These are phyloP conservation scores for Sclerotinia minor DNA, from an alignment of 2,329 filamentous ascomycete species.

Conservation along the genomic window DNA sequence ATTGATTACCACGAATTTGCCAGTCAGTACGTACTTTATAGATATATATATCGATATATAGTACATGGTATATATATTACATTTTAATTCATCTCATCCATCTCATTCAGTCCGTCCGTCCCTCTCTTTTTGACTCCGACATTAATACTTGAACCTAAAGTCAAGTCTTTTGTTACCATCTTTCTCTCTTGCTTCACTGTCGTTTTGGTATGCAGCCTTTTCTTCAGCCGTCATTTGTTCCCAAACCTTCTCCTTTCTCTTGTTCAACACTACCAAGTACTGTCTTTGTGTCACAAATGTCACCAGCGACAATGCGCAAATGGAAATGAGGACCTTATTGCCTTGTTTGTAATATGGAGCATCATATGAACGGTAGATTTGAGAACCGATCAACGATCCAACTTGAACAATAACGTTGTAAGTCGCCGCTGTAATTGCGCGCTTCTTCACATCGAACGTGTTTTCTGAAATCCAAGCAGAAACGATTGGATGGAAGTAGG, in stretches of 20 bases:
- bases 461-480: slow-evolving; percentile 55
- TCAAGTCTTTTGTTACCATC: slow-evolving; percentile 24
- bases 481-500: slow-evolving; percentile 47
- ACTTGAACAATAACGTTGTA: slow-evolving; percentile 58
- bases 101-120: not conserved
- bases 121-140: not conserved
- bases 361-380: slow-evolving; percentile 49
- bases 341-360: slow-evolving; percentile 53
- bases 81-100: not conserved
- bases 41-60: too few species aligned
- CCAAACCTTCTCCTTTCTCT: slow-evolving; percentile 52
- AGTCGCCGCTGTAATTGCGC: slow-evolving; percentile 61
- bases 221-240: slow-evolving; percentile 48
- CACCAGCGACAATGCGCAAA: slow-evolving; percentile 48
- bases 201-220: slow-evolving; percentile 48
- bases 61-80: too few species aligned
- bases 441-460: slow-evolving; percentile 59
- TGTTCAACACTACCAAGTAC: slow-evolving; percentile 50
- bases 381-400: slow-evolving; percentile 42
- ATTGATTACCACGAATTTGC: too few species aligned
- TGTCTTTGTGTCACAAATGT: slow-evolving; percentile 48
- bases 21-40: too few species aligned
- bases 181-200: slow-evolving; percentile 44
- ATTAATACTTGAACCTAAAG: slow-evolving; percentile 24
- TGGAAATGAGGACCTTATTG: slow-evolving; percentile 54